Conservation (phyloP, 2,329 filamentous ascomycete species). For the Claviceps capensis region DNA sequence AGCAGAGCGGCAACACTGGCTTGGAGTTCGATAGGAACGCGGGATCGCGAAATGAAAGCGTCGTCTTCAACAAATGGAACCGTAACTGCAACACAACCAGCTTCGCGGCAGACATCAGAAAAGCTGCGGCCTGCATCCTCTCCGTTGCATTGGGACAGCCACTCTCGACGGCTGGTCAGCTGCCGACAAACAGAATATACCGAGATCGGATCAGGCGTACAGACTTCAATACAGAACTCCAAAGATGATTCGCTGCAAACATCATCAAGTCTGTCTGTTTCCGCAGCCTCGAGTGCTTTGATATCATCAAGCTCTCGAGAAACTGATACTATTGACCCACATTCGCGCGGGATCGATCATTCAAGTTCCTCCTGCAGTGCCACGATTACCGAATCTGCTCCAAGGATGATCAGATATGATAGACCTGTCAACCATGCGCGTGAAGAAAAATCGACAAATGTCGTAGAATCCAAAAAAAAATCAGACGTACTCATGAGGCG, state of each 20-base stretch:
- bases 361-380: constrained; percentile 3
- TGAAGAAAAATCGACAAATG: constrained; percentile 12
- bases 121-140: constrained; percentile 19
- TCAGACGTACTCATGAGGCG: constrained; percentile 7
- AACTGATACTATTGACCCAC: constrained; percentile 8
- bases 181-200: constrained; percentile 20
- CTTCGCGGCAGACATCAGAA: constrained; percentile 18
- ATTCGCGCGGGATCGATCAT: constrained; percentile 9
- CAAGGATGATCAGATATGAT: neutral
- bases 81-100: constrained; percentile 9
- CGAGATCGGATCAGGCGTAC: constrained; percentile 14
- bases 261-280: constrained; percentile 37
- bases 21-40: constrained; percentile 36
- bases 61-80: constrained; percentile 12
- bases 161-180: constrained; percentile 36
- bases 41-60: constrained; percentile 20
- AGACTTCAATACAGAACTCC: constrained; percentile 21
- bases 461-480: constrained; percentile 8
- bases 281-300: constrained; percentile 42
- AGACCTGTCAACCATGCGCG: constrained; percentile 5
- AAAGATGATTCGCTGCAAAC: constrained; percentile 25
- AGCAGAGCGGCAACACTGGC: constrained; percentile 52
- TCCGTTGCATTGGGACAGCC: constrained; percentile 37
- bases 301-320: constrained; percentile 20
- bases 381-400: constrained; percentile 1